These are phyloP conservation scores for Incumbomyces lentus DNA, from an alignment of 2,329 filamentous ascomycete species.

Conservation along the genomic window DNA sequence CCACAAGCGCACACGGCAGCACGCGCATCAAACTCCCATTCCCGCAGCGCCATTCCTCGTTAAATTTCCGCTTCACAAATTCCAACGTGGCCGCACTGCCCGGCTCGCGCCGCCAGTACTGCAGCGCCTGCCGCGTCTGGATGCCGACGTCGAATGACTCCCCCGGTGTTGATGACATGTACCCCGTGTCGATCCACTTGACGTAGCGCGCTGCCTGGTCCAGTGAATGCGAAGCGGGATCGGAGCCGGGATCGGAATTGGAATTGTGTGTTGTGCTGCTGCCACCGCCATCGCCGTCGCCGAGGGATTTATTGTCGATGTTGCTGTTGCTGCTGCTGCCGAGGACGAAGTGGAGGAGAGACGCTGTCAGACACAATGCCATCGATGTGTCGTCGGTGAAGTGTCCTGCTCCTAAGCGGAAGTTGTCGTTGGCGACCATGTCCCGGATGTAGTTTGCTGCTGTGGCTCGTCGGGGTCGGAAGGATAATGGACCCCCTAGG, in stretches of 20 bases:
- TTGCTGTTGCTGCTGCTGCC: slow-evolving; percentile 13
- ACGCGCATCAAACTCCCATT: slow-evolving; percentile 37
- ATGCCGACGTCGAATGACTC: slow-evolving; percentile 32
- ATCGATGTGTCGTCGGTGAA: slow-evolving; percentile 38
- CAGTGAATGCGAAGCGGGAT: no score
- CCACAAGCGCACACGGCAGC: slow-evolving; percentile 28
- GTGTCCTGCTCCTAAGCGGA: slow-evolving; percentile 29
- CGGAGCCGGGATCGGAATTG: no score
- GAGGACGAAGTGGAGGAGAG: slow-evolving; percentile 24
- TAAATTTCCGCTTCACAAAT: slow-evolving; percentile 8
- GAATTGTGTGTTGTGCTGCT: no score
- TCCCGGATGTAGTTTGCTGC: slow-evolving; percentile 21
- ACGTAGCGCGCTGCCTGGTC: slow-evolving; percentile 28
- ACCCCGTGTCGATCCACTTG: slow-evolving; percentile 28
- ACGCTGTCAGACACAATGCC: slow-evolving; percentile 33
- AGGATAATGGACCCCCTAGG: slow-evolving; percentile 35
- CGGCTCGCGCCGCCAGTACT: slow-evolving; percentile 22
- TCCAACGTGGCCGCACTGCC: not conserved
- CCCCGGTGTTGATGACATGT: slow-evolving; percentile 26
- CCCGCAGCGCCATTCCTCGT: slow-evolving; percentile 22
- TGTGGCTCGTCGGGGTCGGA: slow-evolving; percentile 23
- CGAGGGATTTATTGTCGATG: no score
- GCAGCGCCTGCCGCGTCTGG: slow-evolving; percentile 25
- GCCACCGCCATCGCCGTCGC: no score
- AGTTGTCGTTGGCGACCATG: slow-evolving; percentile 26